Evolutionary conservation across 73 alveolate species (phyloP), one percentile per base, ranked within the genome.

Genomic region (Uronychia setigera): DNA sequence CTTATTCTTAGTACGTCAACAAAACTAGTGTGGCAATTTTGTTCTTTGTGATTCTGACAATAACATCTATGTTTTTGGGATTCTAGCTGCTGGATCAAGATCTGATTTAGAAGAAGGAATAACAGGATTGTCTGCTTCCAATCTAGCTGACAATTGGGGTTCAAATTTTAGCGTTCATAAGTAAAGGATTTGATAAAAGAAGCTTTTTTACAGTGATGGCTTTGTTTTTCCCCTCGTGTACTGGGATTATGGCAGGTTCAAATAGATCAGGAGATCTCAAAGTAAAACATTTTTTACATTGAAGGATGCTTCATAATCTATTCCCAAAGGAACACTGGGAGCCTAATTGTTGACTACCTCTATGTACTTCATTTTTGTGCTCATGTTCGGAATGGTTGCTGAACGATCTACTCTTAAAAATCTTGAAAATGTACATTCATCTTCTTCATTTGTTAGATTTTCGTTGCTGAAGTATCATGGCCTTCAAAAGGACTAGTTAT

Each of bases 381-480:
- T 46, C 67, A 5, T 46, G n/a, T 46, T 46, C 19, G 67, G 67
- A 46, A 19, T 19, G 19, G 5, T 5, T 19, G 67, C 67, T 19
- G 19, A 5, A 46, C 5, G 67, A 46, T 5, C 5, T 11, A 19
- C 67, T 46, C 67, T 46, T 46, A 19, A 11, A 5, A 46, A 46
- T 19, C 19, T 46, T 5, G 67, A 46, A 11, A 29, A 14, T 76
- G 76, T 77, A 29, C 76, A 19, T 5, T 46, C n/a, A 46, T 74
- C 31, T 74, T 87, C 30, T 82, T 87, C 35, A 32, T 75, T 13
- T 19, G 19, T 19, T 19, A 26, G 30, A 87, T 91, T 25, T 80
- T 91, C 28, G 87, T 87, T 14, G 91, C 96, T 87, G 92, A 89
- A 46, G 74, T 91, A 26, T 89, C 96, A 5, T 91, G 93, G 93